These are phyloP conservation scores for Nicotiana obtusifolia DNA, from an alignment of 257 asterid genomes.

Conservation along the genomic window DNA sequence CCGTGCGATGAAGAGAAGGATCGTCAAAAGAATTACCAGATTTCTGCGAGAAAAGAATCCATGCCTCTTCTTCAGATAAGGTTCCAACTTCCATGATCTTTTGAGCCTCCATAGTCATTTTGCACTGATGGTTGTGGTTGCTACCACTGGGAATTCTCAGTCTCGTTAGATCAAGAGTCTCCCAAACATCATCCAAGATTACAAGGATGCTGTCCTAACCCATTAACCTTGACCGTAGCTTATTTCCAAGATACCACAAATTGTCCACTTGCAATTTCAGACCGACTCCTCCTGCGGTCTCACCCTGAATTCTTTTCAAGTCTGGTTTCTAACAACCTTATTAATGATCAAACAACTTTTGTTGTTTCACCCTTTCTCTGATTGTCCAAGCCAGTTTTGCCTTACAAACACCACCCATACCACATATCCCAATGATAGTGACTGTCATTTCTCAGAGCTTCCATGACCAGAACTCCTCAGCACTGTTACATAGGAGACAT, in stretches of 20 bases:
- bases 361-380: not conserved
- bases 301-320: not conserved
- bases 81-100: not conserved
- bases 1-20: not conserved
- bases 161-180: too few species aligned
- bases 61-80: not conserved
- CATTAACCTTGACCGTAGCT: not conserved
- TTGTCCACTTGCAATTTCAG: not conserved
- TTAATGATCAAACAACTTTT: not conserved
- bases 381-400: slow-evolving; percentile 11
- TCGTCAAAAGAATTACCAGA: not conserved
- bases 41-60: not conserved
- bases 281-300: slow-evolving; percentile 4
- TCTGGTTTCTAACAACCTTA: not conserved
- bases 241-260: too few species aligned
- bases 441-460: slow-evolving; percentile 4
- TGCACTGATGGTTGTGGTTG: not conserved
- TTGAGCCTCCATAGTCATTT: slow-evolving; percentile 9
- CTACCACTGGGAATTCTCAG: slow-evolving; percentile 12
- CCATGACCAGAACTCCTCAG: slow-evolving; percentile 6
- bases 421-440: slow-evolving; percentile 13
- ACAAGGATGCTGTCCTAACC: not conserved
- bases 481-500: not conserved
- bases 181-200: slow-evolving; percentile 12
- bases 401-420: slow-evolving; percentile 20